Conservation (phyloP, 768 basidiomycete species). For the Lentinula guzmanii region DNA sequence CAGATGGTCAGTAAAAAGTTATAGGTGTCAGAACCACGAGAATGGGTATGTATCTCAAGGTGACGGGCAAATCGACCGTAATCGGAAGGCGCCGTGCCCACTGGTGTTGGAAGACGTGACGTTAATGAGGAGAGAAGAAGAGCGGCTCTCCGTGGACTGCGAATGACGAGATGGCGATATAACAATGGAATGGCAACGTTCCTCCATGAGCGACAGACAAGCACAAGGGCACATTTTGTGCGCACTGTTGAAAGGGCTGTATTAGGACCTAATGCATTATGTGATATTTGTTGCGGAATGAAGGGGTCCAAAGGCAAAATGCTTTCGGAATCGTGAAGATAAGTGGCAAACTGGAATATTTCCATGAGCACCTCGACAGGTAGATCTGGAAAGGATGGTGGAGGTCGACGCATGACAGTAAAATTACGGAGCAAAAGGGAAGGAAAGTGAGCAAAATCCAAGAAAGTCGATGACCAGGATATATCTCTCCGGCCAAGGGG, state of each 20-base stretch:
- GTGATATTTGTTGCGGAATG: constrained; percentile 29
- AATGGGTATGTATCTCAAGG: constrained; percentile 40
- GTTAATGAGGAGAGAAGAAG: constrained; percentile 3
- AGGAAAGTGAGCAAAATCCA: background rate
- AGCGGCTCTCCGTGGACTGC: constrained; percentile 36
- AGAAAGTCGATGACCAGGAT: background rate
- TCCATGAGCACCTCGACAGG: constrained; percentile 49
- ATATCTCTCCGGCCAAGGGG: background rate
- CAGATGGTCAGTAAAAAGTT: constrained; percentile 36
- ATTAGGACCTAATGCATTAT: constrained; percentile 41
- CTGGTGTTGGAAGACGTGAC: constrained; percentile 28
- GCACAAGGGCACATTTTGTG: constrained; percentile 44
- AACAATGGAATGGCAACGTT: constrained; percentile 33
- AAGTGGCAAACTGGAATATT: constrained; percentile 51
- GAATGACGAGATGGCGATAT: constrained; percentile 39
- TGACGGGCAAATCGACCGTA: constrained; percentile 12
- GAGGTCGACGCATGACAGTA: background rate
- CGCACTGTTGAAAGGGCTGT: constrained; percentile 37
- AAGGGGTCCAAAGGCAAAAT: constrained; percentile 45
- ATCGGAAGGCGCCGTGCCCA: constrained; percentile 11
- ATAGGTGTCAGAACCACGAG: constrained; percentile 30
- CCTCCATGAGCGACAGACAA: constrained; percentile 44
- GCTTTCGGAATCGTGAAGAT: constrained; percentile 35
- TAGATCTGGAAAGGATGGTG: constrained; percentile 21
- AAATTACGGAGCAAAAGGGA: constrained; percentile 12